Percentiles rank a stretch among this genome's conserved stretches.
These are phyloP conservation scores for Cucurbita maxima DNA, from an alignment of 306 rosid species.

Conservation along the genomic window DNA sequence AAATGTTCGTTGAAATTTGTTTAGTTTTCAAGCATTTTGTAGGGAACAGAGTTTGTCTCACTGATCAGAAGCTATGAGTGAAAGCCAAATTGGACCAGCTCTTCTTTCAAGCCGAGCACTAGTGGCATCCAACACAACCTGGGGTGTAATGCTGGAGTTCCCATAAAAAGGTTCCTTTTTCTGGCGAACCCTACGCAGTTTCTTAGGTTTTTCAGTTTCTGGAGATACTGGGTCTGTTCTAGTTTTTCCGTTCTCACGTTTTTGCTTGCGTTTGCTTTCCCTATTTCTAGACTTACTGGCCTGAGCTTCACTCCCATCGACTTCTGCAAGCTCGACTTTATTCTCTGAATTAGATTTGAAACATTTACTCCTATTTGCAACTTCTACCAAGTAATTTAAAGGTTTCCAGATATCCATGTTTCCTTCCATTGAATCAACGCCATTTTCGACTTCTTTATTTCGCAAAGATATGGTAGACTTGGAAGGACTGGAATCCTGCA, in stretches of 20 bases:
- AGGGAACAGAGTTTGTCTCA: conserved; percentile 22
- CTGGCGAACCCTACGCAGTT: conserved; percentile 46
- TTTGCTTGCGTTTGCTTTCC: conserved; percentile 48
- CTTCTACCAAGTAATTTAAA: conserved; percentile 75
- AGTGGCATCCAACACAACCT: conserved; percentile 40
- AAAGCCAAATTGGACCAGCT: conserved; percentile 68
- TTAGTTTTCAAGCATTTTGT: neutral
- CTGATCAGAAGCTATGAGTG: conserved; percentile 61
- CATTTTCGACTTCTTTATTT: conserved; percentile 51
- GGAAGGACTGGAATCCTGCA: conserved; percentile 44
- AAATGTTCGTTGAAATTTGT: neutral
- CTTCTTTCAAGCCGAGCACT: conserved; percentile 28
- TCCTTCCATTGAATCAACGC: conserved; percentile 40
- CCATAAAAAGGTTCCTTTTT: conserved; percentile 44
- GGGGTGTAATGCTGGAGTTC: conserved; percentile 33
- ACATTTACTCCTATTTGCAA: conserved; percentile 76
- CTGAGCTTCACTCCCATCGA: conserved; percentile 24
- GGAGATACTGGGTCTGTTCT: conserved; percentile 25
- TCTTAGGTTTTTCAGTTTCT: conserved; percentile 42
- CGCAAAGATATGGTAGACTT: conserved; percentile 36
- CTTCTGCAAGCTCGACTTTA: conserved; percentile 30
- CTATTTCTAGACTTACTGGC: conserved; percentile 41
- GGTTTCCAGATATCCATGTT: conserved; percentile 91
- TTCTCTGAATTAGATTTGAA: conserved; percentile 49
- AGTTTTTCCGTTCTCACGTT: conserved; percentile 47